Base-by-base conservation (phyloP, 108 stramenopile species). In the Aurantiochytrium sp. region DNA sequence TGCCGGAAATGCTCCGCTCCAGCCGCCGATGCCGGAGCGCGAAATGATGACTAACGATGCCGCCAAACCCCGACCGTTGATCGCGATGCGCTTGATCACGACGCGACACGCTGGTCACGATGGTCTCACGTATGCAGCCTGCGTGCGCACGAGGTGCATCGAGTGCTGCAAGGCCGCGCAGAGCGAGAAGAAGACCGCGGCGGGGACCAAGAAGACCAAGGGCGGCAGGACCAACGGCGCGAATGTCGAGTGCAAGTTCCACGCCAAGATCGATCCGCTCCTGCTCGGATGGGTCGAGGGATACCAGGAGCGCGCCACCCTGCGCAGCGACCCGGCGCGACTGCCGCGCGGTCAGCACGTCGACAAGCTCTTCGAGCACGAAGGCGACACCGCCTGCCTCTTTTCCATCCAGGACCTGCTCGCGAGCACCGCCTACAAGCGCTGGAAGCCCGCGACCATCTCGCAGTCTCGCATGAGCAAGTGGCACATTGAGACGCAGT, bases 391-490 rank as follows among this genome's bases (percentile, higher is more conserved):
- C 8, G 59, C 59, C 34, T 65, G 59, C 59, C 59, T 65, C 34
- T 65, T 65, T 65, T 65, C 59, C 2, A 2, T 65, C 32, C 6
- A 65, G 34, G 59, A 65, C 19, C 59, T 65, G 6, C 34, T 65
- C 12, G 27, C 59, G 12, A 24, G 15, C 59, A 65, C 59, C 34
- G 59, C 59, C 15, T 65, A 65, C 59, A 65, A 65, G 34, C 27
- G 34, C 32, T 65, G 59, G 59, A 65, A 65, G 34, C 59, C 59
- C 10, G 59, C 59, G 15, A 65, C 59, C 32, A 65, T 65, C 2
- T 65, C 59, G 59, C 59, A 65, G 34, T 65, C 59, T 27, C 59
- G 59, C 32, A 65, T 65, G 59, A 65, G 59, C 59, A 65, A 65
- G 59, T 65, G 59, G 59, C 59, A 65, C 59, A 65, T 65, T 65